Percentiles rank a stretch among this genome's conserved stretches.
These are phyloP conservation scores for Penicillium bovifimosum DNA, from an alignment of 495 filamentous ascomycete genomes.

Conservation along the genomic window DNA sequence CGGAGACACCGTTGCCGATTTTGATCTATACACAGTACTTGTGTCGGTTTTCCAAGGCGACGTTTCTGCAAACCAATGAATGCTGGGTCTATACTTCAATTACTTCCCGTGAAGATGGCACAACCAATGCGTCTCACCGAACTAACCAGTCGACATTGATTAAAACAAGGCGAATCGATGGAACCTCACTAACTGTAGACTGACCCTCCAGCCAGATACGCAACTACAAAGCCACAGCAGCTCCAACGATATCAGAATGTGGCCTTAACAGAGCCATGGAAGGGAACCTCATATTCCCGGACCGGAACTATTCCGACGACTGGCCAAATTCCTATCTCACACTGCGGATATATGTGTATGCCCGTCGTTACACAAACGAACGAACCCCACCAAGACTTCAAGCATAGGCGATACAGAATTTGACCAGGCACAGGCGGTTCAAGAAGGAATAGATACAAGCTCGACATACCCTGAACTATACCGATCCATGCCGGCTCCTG, in stretches of 20 bases:
- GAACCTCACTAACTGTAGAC: not conserved
- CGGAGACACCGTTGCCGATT: too few relatives aligned
- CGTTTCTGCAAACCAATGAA: not conserved
- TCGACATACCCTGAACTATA: not conserved
- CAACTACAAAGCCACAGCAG: not conserved
- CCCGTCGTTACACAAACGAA: not conserved
- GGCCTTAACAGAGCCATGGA: not conserved
- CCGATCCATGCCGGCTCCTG: not conserved
- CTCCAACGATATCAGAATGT: not conserved
- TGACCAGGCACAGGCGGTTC: not conserved
- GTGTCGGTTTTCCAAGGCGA: too few relatives aligned
- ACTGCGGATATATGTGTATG: not conserved
- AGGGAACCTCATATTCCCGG: not conserved
- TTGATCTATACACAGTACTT: too few relatives aligned
- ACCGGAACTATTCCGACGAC: not conserved
- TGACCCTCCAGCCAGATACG: not conserved
- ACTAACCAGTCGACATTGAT: not conserved
- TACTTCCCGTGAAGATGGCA: too few relatives aligned
- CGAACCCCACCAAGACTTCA: not conserved
- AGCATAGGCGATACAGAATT: slow-evolving; percentile 1
- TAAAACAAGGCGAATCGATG: not conserved
- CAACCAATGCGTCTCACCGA: not conserved
- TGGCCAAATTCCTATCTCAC: not conserved
- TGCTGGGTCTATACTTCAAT: too few relatives aligned
- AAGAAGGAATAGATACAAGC: not conserved